Conservation (phyloP, 768 basidiomycete species). For the Tubosaeta sp. region DNA sequence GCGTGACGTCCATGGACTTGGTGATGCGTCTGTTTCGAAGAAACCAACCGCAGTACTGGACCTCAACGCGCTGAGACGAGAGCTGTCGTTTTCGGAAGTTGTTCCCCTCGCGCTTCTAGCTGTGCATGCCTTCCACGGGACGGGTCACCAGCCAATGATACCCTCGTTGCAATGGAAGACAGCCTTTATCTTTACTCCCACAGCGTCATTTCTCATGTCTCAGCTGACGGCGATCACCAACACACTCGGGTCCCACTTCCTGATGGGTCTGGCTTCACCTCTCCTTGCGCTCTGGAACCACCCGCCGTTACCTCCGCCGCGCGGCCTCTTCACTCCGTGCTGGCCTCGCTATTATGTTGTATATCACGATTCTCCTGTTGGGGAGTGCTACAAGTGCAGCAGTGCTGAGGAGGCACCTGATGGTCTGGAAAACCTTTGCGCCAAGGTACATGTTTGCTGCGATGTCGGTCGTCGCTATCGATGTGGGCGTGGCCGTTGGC, state of each 20-base stretch:
- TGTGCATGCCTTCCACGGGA: slow-evolving; percentile 74
- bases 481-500: slow-evolving; percentile 44
- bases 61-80: slow-evolving; percentile 26
- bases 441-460: slow-evolving; percentile 87
- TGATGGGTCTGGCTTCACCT: slow-evolving; percentile 64
- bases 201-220: slow-evolving; percentile 67
- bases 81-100: slow-evolving; percentile 61
- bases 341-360: slow-evolving; percentile 61
- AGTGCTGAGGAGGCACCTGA: slow-evolving; percentile 76
- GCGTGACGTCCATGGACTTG: slow-evolving; percentile 60
- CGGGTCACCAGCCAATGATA: slow-evolving; percentile 89
- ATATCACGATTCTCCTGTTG: slow-evolving; percentile 60
- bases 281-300: slow-evolving; percentile 83
- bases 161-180: slow-evolving; percentile 94
- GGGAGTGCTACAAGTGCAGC: slow-evolving; percentile 72
- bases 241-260: slow-evolving; percentile 66
- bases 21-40: slow-evolving; percentile 46
- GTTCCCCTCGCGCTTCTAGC: slow-evolving; percentile 74
- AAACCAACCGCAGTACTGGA: slow-evolving; percentile 43
- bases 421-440: slow-evolving; percentile 99
- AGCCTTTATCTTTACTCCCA: slow-evolving; percentile 76
- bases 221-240: slow-evolving; percentile 73
- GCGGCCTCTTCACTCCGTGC: slow-evolving; percentile 45
- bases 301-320: slow-evolving; percentile 45
- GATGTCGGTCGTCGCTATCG: slow-evolving; percentile 61